Percentiles rank a stretch among this genome's conserved stretches.
phyloP scores from a whole-genome alignment of 2,329 filamentous ascomycete species.

The Cryphonectria carpinicola region DNA sequence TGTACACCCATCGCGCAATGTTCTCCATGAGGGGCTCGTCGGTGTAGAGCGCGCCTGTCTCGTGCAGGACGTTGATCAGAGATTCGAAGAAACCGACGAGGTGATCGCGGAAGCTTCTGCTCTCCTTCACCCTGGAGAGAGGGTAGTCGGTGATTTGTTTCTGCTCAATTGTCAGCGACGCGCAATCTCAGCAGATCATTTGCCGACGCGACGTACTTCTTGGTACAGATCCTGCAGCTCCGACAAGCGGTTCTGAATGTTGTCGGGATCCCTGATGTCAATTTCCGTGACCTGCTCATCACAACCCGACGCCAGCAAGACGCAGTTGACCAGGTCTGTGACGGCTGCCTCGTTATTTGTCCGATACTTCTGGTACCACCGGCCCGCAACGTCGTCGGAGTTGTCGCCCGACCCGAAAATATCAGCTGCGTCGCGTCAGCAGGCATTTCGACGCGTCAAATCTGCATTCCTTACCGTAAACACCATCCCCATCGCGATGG shows the following conservation, averaged over 20 bases:
- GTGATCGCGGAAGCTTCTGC: slow-evolving; percentile 75
- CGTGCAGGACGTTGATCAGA: slow-evolving; percentile 77
- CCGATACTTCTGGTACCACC: slow-evolving; percentile 64
- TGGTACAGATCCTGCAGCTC: slow-evolving; percentile 91
- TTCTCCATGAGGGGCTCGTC: slow-evolving; percentile 83
- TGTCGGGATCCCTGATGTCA: slow-evolving; percentile 89
- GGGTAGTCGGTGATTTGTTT: slow-evolving; percentile 89
- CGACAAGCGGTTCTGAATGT: slow-evolving; percentile 74
- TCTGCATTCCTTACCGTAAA: slow-evolving; percentile 54
- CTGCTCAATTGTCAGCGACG: slow-evolving; percentile 39
- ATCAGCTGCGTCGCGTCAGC: slow-evolving; percentile 53
- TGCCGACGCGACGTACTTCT: slow-evolving; percentile 57
- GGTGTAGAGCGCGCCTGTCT: slow-evolving; percentile 79
- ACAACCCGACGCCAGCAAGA: slow-evolving; percentile 76
- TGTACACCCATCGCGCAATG: slow-evolving; percentile 84
- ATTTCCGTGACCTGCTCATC: slow-evolving; percentile 76
- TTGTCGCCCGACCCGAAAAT: slow-evolving; percentile 64
- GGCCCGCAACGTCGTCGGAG: slow-evolving; percentile 59
- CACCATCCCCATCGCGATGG: slow-evolving; percentile 54
- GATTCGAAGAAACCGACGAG: slow-evolving; percentile 79
- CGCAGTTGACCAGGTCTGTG: slow-evolving; percentile 68
- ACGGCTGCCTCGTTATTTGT: slow-evolving; percentile 58
- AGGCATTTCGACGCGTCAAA: slow-evolving; percentile 19
- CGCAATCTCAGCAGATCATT: background rate
- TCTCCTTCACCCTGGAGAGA: slow-evolving; percentile 77